Base-by-base conservation (phyloP, 192 early-diverging fungal species). In the Entomortierella beljakovae region DNA sequence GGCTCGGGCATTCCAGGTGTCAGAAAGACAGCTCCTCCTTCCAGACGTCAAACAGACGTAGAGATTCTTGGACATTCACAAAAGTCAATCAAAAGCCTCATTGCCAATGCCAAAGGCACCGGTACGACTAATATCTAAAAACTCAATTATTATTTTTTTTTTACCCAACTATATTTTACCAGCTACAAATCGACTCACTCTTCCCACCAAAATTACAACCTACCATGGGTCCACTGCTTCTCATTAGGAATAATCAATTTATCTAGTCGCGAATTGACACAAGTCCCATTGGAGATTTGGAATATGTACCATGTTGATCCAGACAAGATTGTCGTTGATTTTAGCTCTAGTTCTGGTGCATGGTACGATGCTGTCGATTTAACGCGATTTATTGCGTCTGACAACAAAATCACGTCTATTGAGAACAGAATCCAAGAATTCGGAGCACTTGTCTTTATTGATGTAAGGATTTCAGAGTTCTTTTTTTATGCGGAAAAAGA, bases 271-370 rank as follows among this genome's bases (percentile, higher is more conserved):
- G 79, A 77, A 16, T 37, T 89, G 57, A 64, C 81, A 10, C 70
- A 74, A 16, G 64, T 89, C 34, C 88, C 88, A 0, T 71, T 83
- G 33, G 81, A 81, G 52, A 82, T 89, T 20, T 84, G 85, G 80
- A 85, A 76, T 49, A 89, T 89, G 88, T 88, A 89, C 57, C 84
- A 86, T 60, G 75, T 84, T 37, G 84, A 89, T 65, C 76, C 84
- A 18, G 81, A 81, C 48, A 71, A 62, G 40, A 70, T 87, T 18
- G 76, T 81, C 11, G 65, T 87, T 26, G 86, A 89, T 53, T 84
- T 89, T 32, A 81, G 62, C 68, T 80, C 82, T 13, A 67, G 51
- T 26, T 66, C 68, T 16, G 64, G 57, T 11, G 73, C 79, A 15
- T 87, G 86, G 88, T 89, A 83, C 26, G 83, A 89, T 52, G 68